A percentile compares a stretch with the other conserved stretches of the same genome.
Evolutionary conservation across 805 yeast genomes (phyloP).

Genomic region (Wickerhamomyces sydowiorum): DNA sequence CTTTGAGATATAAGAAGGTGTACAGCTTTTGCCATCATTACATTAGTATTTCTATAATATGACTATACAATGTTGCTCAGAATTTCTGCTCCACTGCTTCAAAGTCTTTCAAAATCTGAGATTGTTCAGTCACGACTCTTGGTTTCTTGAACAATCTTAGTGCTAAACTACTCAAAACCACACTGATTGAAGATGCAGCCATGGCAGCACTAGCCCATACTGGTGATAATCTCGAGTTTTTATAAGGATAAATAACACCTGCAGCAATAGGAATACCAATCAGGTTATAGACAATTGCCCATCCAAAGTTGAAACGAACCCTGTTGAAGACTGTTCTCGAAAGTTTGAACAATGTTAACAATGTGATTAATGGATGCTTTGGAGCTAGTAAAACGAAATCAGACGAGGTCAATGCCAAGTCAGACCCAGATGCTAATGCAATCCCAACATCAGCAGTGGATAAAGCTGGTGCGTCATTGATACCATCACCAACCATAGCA

Average conservation of each 20-base stretch:
- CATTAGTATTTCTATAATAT: background rate
- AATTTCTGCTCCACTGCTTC: constrained; percentile 8
- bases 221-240: constrained; percentile 49
- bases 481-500: constrained; percentile 83
- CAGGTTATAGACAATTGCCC: constrained; percentile 54
- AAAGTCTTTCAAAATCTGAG: constrained; percentile 8
- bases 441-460: constrained; percentile 73
- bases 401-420: constrained; percentile 67
- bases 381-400: constrained; percentile 64
- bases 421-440: constrained; percentile 73
- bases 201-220: constrained; percentile 67
- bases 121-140: constrained; percentile 9
- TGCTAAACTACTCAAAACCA: constrained; percentile 49
- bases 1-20: too few species aligned
- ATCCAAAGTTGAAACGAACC: constrained; percentile 51
- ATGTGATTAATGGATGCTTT: constrained; percentile 40
- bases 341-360: constrained; percentile 49
- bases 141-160: constrained; percentile 41
- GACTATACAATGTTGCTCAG: background rate
- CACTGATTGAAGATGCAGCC: constrained; percentile 56
- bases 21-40: too few species aligned
- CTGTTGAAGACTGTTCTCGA: constrained; percentile 45
- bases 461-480: constrained; percentile 79
- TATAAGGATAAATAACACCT: constrained; percentile 56
- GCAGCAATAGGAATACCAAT: constrained; percentile 62